Evolutionary conservation across 371 early-diverging fungal species (phyloP).

Genomic region (Mortierella sp.): DNA sequence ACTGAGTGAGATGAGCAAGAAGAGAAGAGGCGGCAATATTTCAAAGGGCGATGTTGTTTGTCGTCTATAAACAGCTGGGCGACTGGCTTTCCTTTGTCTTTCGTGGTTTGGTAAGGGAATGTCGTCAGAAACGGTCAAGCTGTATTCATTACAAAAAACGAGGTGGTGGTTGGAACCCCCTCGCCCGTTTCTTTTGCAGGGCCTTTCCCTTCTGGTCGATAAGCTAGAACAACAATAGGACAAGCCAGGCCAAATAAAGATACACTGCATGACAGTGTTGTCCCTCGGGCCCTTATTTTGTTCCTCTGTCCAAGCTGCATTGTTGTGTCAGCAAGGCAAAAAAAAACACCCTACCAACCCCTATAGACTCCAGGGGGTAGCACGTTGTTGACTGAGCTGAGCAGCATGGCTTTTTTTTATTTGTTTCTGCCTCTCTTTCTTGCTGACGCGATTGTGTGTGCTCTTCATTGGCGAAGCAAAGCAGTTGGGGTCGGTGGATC

Average conservation of each 20-base stretch:
- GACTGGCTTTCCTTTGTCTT: neutral
- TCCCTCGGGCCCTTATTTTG: neutral
- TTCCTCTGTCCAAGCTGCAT: neutral
- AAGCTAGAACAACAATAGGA: too few species aligned
- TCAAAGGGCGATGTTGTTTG: neutral
- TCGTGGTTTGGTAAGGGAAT: neutral
- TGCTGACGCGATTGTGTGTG: slow-evolving; percentile 5
- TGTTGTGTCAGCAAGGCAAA: slow-evolving; percentile 3
- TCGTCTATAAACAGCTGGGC: neutral
- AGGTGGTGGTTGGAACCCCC: too few species aligned
- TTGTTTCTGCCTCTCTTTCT: neutral
- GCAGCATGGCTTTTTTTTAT: neutral
- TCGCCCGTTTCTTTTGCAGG: too few species aligned
- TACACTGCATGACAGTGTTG: too few species aligned
- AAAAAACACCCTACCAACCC: too few species aligned
- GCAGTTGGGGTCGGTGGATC: neutral
- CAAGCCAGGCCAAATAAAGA: too few species aligned
- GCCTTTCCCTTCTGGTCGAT: too few species aligned
- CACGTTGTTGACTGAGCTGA: neutral
- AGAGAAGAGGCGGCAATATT: neutral
- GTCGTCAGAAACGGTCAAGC: slow-evolving; percentile 8
- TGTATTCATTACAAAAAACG: neutral
- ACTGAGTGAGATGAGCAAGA: neutral
- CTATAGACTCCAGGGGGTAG: too few species aligned
- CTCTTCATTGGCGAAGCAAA: neutral